These are phyloP conservation scores for Calvatia gigantea DNA, from an alignment of 768 basidiomycete species.

Conservation along the genomic window DNA sequence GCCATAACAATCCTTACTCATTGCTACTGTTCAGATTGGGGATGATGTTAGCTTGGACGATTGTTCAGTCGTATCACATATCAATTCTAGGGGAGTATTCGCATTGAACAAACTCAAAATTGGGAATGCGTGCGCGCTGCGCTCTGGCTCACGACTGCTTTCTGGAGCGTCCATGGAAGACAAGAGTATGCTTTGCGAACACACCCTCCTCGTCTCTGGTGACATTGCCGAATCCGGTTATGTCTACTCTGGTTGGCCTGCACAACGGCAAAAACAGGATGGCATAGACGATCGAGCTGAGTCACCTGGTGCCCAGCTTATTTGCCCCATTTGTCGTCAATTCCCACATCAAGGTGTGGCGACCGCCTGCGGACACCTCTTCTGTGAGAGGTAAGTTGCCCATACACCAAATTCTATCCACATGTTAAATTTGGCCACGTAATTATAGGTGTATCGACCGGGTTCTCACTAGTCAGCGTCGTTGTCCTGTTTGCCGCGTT, in stretches of 20 bases:
- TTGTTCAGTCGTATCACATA: conserved; percentile 45
- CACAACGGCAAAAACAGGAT: neutral
- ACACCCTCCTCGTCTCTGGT: conserved; percentile 43
- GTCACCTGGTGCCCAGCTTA: conserved; percentile 18
- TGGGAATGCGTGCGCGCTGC: conserved; percentile 38
- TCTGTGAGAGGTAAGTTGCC: conserved; percentile 20
- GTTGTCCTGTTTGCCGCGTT: conserved; percentile 23
- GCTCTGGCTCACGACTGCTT: conserved; percentile 42
- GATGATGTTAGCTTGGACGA: conserved; percentile 42
- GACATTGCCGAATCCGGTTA: conserved; percentile 39
- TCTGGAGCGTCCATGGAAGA: conserved; percentile 51
- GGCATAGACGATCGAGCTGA: neutral
- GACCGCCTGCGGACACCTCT: conserved; percentile 29
- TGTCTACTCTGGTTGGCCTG: conserved; percentile 44
- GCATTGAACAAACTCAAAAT: conserved; percentile 39
- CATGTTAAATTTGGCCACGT: neutral
- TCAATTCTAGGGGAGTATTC: conserved; percentile 45
- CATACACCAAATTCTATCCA: neutral
- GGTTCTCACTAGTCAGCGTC: conserved; percentile 16
- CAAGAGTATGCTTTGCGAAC: conserved; percentile 44
- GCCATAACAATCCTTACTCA: neutral
- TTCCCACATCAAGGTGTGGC: conserved; percentile 29
- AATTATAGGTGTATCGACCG: conserved; percentile 18
- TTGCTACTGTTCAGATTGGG: conserved; percentile 27
- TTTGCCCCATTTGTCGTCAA: conserved; percentile 28